phyloP scores from a whole-genome alignment of 2,329 filamentous ascomycete genomes.

The Neofusicoccum ribis region DNA sequence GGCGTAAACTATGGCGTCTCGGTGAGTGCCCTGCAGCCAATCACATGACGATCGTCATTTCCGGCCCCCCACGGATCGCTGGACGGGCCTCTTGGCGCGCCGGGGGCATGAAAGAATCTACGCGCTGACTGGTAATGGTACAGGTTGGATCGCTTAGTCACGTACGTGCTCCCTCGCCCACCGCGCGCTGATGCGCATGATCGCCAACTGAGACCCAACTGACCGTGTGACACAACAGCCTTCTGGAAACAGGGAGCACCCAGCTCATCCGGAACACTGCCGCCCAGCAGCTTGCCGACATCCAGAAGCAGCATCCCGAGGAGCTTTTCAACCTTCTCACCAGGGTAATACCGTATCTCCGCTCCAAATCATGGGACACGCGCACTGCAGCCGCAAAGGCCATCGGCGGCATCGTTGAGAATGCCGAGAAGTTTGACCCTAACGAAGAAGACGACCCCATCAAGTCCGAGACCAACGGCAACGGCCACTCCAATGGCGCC shows the following conservation, averaged over 20 bases:
- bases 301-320: conserved; percentile 96
- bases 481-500: conserved; percentile 38
- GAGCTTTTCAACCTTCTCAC: conserved; percentile 95
- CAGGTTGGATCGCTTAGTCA: conserved; percentile 44
- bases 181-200: conserved; percentile 10
- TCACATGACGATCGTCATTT: conserved; percentile 20
- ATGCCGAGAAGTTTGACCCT: conserved; percentile 85
- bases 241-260: conserved; percentile 96
- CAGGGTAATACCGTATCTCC: conserved; percentile 90
- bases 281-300: conserved; percentile 93
- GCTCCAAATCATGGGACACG: conserved; percentile 96
- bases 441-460: conserved; percentile 64
- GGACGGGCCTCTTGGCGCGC: conserved; percentile 20
- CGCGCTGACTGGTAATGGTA: conserved; percentile 19
- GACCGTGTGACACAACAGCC: conserved; percentile 51
- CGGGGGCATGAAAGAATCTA: conserved; percentile 1
- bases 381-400: conserved; percentile 90
- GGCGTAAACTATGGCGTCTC: conserved; percentile 20
- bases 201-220: conserved; percentile 5
- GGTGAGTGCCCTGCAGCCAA: conserved; percentile 21
- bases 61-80: conserved; percentile 16
- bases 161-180: conserved; percentile 23
- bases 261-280: conserved; percentile 94
- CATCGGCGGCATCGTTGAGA: conserved; percentile 87
- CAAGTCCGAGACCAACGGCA: conserved; percentile 41